Evolutionary conservation across 495 filamentous ascomycete genomes (phyloP).

Genomic region (Aspergillus olivimuriae): DNA sequence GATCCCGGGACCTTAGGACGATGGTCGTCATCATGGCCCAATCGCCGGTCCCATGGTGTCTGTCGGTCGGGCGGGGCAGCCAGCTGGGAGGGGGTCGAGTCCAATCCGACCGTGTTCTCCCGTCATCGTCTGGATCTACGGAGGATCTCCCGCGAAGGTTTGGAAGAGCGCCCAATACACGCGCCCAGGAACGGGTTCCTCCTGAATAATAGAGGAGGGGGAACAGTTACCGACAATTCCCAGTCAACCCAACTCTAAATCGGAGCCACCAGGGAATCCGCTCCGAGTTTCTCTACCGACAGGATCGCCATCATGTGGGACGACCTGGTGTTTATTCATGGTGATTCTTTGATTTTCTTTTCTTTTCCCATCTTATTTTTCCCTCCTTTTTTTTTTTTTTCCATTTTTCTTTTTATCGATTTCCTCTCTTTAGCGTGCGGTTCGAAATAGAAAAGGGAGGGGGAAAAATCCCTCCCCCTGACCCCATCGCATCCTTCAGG

Average conservation of each 20-base stretch:
- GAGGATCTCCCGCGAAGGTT: conserved; percentile 43
- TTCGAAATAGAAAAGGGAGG: no score
- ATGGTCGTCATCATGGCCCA: no score
- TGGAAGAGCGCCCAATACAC: conserved; percentile 18
- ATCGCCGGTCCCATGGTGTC: no score
- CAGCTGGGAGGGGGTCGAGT: not conserved
- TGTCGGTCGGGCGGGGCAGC: not conserved
- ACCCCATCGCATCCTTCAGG: no score
- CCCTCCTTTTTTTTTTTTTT: not conserved
- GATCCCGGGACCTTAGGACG: no score
- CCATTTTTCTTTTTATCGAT: conserved; percentile 1
- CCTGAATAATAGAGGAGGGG: conserved; percentile 13
- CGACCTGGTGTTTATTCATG: no score
- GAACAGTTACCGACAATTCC: conserved; percentile 14
- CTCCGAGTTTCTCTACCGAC: not conserved
- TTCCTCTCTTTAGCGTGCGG: no score
- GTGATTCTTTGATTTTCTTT: no score
- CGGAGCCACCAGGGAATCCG: not conserved
- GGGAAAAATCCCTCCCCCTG: no score
- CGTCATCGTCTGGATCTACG: conserved; percentile 26
- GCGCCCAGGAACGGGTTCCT: conserved; percentile 17
- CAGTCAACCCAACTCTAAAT: conserved; percentile 13
- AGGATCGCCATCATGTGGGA: conserved; percentile 1
- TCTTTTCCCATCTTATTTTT: no score
- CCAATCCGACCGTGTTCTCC: not conserved